Evolutionary conservation across 108 stramenopile species (phyloP), one percentile per base, ranked within the genome.

Genomic region (Skeletonema grethae): DNA sequence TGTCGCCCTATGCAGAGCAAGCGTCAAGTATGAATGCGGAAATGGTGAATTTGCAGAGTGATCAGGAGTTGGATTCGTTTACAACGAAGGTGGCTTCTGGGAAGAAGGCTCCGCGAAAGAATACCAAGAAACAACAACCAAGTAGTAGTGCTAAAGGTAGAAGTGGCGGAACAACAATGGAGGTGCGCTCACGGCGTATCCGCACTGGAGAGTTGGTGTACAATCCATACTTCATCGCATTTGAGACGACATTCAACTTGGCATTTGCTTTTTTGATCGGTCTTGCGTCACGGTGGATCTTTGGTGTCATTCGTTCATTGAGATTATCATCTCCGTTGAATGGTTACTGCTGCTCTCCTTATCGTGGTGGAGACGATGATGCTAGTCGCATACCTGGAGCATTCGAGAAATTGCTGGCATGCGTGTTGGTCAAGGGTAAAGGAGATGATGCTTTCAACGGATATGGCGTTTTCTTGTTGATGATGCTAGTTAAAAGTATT

Each of bases 381-480:
- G 69, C 59, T 32, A 61, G 24, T 20, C 58, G 69, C 3, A 31
- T 41, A 16, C 32, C 63, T 34, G 69, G 59, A 53, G 67, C 77
- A 16, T 79, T 79, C 63, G 77, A 72, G 32, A 70, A 53, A 12
- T 72, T 79, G 30, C 62, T 79, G 61, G 70, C 77, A 7, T 79
- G 77, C 29, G 70, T 79, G 7, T 55, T 79, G 71, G 71, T 79
- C 29, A 79, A 79, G 20, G 60, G 50, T n/a, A 67, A 68, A 29
- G 77, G 77, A 39, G 70, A 79, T 31, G 66, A 79, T 22, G 70
- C 77, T 24, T 22, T 53, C 22, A 53, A 32, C 55, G 77, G 15
- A 57, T 38, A 20, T 72, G 67, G 28, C 13, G 8, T 30, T 7
- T 68, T 79, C 39, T 31, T 65, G 15, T 6, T 63, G 3, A 36